phyloP scores from a whole-genome alignment of 805 yeast genomes.

The Candida suzukii region DNA sequence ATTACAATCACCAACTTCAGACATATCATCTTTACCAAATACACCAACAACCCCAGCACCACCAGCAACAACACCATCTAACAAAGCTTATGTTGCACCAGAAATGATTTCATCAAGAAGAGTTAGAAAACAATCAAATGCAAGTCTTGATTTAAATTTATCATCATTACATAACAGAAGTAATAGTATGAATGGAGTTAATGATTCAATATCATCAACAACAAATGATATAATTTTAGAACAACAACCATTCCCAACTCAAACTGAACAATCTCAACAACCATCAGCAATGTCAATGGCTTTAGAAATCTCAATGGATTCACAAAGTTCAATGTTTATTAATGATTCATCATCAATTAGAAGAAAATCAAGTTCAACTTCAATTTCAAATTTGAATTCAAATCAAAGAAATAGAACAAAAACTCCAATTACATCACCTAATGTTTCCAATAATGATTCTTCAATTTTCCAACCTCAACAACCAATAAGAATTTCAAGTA shows the following conservation, averaged over 20 bases:
- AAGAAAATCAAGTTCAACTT: neutral
- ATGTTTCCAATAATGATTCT: neutral
- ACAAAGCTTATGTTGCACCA: constrained; percentile 33
- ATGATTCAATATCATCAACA: too few species aligned
- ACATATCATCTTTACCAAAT: constrained; percentile 1
- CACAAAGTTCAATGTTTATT: neutral
- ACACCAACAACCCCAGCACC: constrained; percentile 1
- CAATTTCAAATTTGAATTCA: too few species aligned
- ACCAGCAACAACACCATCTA: constrained; percentile 3
- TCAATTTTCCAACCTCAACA: neutral
- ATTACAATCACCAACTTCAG: constrained; percentile 5
- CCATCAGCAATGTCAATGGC: neutral
- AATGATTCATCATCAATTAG: neutral
- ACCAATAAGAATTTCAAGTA: too few species aligned
- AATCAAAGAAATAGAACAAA: too few species aligned
- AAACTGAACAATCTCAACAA: neutral
- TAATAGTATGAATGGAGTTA: neutral
- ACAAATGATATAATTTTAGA: neutral
- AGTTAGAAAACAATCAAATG: neutral
- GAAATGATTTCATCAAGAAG: constrained; percentile 64
- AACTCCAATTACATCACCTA: neutral
- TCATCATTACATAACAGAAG: neutral
- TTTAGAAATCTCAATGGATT: neutral
- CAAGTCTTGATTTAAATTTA: neutral
- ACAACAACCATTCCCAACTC: too few species aligned